A percentile compares a stretch with the other conserved stretches of the same genome.
Evolutionary conservation across 352 stramenopile genomes (phyloP).

Genomic region (Pythium rhizo-oryzae): DNA sequence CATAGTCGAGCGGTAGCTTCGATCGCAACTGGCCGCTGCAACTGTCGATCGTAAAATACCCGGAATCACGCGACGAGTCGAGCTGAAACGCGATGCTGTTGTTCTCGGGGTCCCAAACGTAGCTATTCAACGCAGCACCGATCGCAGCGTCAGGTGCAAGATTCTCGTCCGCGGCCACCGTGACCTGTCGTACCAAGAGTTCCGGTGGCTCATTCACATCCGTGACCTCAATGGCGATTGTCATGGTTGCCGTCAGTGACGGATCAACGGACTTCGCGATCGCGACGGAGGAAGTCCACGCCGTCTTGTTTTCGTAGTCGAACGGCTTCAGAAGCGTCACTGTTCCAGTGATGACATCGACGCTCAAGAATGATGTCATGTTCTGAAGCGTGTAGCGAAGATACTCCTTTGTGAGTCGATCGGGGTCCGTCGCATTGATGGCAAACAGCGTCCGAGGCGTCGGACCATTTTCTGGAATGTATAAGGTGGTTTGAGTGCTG

Average conservation of each 20-base stretch:
- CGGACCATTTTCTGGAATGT: conserved; percentile 38
- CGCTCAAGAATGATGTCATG: not conserved
- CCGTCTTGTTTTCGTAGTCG: conserved; percentile 24
- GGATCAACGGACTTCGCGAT: conserved; percentile 2
- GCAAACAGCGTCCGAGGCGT: conserved; percentile 42
- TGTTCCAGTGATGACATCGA: conserved; percentile 21
- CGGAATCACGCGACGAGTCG: conserved; percentile 44
- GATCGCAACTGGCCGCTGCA: conserved; percentile 52
- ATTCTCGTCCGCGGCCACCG: conserved; percentile 23
- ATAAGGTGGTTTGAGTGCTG: not conserved
- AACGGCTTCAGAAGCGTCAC: conserved; percentile 29
- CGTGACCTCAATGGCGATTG: conserved; percentile 18
- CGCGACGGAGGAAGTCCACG: not conserved
- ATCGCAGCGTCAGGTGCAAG: conserved; percentile 16
- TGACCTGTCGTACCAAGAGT: not conserved
- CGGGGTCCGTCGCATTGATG: conserved; percentile 50
- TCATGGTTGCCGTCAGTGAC: not conserved
- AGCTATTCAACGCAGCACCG: conserved; percentile 32
- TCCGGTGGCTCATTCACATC: conserved; percentile 33
- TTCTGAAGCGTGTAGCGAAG: conserved; percentile 19
- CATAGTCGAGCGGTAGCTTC: conserved; percentile 42
- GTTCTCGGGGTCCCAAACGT: conserved; percentile 62
- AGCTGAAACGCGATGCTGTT: conserved; percentile 46
- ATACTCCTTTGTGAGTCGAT: conserved; percentile 37
- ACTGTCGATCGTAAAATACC: conserved; percentile 47